Conservation (phyloP, 2,329 filamentous ascomycete genomes). For the Aspergillus sp. region DNA sequence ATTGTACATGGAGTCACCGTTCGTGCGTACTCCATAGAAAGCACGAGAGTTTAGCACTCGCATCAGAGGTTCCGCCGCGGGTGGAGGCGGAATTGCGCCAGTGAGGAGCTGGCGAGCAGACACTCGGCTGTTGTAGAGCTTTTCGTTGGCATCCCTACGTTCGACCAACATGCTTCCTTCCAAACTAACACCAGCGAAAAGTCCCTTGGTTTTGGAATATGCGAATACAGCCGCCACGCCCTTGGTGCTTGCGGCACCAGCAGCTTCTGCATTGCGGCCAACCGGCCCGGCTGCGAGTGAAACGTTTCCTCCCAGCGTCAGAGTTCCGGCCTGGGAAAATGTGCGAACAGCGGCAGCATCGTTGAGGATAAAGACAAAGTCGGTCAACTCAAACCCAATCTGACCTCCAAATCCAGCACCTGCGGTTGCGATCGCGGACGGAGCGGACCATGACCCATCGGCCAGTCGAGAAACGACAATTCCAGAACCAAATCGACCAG, state of each 20-base stretch:
- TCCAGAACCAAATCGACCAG: constrained; percentile 51
- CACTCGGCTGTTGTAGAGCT: constrained; percentile 81
- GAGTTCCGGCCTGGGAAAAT: constrained; percentile 86
- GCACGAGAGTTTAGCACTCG: constrained; percentile 78
- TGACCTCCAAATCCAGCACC: constrained; percentile 53
- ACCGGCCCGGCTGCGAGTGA: constrained; percentile 92
- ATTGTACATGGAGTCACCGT: constrained; percentile 79
- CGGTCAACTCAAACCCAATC: constrained; percentile 53
- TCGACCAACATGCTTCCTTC: constrained; percentile 94
- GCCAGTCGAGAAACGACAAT: constrained; percentile 50
- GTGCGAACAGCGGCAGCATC: constrained; percentile 85
- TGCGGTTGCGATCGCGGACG: constrained; percentile 50
- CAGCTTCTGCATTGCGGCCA: constrained; percentile 92
- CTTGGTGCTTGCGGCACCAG: constrained; percentile 86
- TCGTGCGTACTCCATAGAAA: constrained; percentile 66
- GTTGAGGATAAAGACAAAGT: constrained; percentile 97
- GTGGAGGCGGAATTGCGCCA: constrained; percentile 74
- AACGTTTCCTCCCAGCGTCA: constrained; percentile 94
- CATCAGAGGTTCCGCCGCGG: constrained; percentile 81
- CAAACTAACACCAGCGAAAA: constrained; percentile 92
- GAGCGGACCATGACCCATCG: constrained; percentile 52
- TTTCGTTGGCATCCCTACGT: constrained; percentile 93
- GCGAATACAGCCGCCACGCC: constrained; percentile 90
- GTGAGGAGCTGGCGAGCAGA: constrained; percentile 80
- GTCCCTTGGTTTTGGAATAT: constrained; percentile 96